Base-by-base conservation (phyloP, 1,139 yeast species). In the Meyerozyma elateridarum region DNA sequence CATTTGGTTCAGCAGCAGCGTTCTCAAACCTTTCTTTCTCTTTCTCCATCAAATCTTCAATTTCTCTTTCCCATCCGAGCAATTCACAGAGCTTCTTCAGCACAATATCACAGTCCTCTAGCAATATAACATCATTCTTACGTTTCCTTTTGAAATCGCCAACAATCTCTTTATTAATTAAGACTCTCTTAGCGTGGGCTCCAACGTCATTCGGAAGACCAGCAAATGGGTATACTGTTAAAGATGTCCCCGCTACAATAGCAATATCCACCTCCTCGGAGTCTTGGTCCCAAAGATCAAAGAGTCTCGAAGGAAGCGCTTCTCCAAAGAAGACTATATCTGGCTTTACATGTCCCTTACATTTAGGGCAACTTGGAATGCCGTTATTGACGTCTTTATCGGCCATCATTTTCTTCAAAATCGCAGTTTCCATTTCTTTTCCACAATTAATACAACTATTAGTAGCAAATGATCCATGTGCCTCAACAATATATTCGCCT, bases 261-360 rank as follows among this genome's bases (percentile, higher is more conserved):
- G 87, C 89, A 17, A 89, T 53, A 42, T 82, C 88, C n/a, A 83
- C 72, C 0, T 64, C 61, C 4, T 60, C 61, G 4, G 60, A 40
- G 46, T 87, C 96, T 12, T 70, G 64, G 3, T 80, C 85, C 80
- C 89, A 83, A 20, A 52, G 43, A 2, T 73, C 74, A 54, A 83
- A 88, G 49, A 88, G 85, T 36, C 63, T 60, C 1, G 45, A 48
- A 0, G 97, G 97, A 15, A 89, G 62, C 1, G 79, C 73, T 55
- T 89, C 97, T 1, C 97, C 97, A 59, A 88, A 89, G 48, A 89
- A 89, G 0, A 85, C 94, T 42, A 89, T 91, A 47, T 85, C 93
- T 0, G 97, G 98, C 49, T 89, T 89, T 20, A 91, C 88, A 25
- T 76, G 69, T 0, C 95, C 94, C 2, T 61, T 48, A 56, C 96